These are phyloP conservation scores for Heterobasidion occidentale DNA, from an alignment of 1,284 basidiomycete genomes.

Conservation along the genomic window DNA sequence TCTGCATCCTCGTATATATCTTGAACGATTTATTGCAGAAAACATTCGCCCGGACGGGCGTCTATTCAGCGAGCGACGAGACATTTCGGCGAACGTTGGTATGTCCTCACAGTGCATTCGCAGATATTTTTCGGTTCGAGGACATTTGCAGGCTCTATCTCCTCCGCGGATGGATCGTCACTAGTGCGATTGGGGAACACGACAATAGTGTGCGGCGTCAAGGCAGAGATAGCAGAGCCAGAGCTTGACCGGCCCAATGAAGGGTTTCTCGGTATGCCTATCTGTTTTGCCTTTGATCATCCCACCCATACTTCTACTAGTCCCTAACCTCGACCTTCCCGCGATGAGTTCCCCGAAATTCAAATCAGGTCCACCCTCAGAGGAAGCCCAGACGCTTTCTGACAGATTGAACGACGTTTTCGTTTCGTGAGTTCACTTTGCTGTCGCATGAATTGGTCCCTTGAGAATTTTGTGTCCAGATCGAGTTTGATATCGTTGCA, in stretches of 20 bases:
- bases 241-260: slow-evolving; percentile 65
- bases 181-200: slow-evolving; percentile 87
- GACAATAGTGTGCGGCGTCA: slow-evolving; percentile 88
- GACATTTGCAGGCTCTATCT: slow-evolving; percentile 62
- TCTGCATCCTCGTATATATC: slow-evolving; percentile 74
- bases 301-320: slow-evolving; percentile 24
- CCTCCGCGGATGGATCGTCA: slow-evolving; percentile 85
- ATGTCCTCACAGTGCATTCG: slow-evolving; percentile 19
- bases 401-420: slow-evolving; percentile 75
- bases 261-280: slow-evolving; percentile 72
- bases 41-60: slow-evolving; percentile 73
- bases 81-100: slow-evolving; percentile 70
- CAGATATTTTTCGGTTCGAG: too few species aligned
- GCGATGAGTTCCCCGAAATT: slow-evolving; percentile 90
- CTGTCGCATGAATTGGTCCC: background rate
- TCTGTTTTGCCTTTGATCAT: background rate
- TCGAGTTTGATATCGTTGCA: slow-evolving; percentile 59
- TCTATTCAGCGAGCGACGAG: slow-evolving; percentile 52
- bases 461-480: slow-evolving; percentile 29
- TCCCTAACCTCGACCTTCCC: slow-evolving; percentile 86
- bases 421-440: slow-evolving; percentile 42
- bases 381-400: slow-evolving; percentile 87
- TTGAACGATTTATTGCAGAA: slow-evolving; percentile 71
- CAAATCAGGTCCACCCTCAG: slow-evolving; percentile 88
- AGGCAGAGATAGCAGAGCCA: slow-evolving; percentile 90